These are phyloP conservation scores for Leccinum sublutescens DNA, from an alignment of 768 basidiomycete species.

Conservation along the genomic window DNA sequence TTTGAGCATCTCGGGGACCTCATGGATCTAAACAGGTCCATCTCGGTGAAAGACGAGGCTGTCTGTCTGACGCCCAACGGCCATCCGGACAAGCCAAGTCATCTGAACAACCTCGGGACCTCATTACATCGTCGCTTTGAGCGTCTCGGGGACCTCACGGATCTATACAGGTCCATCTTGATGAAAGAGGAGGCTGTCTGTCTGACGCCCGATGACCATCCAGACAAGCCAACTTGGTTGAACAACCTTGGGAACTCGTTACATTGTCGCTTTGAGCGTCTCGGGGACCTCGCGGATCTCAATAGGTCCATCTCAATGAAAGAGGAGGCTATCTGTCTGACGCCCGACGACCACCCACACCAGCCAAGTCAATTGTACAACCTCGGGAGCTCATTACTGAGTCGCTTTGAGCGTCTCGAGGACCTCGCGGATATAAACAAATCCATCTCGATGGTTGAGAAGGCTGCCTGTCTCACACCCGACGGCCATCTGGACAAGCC, in stretches of 20 bases:
- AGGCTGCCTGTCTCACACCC: too few species aligned
- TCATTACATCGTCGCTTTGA: not conserved
- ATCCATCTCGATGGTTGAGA: too few species aligned
- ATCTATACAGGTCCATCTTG: not conserved
- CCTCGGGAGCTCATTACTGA: not conserved
- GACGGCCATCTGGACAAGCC: too few species aligned
- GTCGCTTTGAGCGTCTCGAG: too few species aligned
- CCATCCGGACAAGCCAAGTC: too few species aligned
- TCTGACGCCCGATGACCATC: not conserved
- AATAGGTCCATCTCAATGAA: not conserved
- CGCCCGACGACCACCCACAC: not conserved
- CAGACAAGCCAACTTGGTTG: not conserved
- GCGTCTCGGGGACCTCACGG: not conserved
- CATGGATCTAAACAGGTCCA: too few species aligned
- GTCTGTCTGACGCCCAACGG: too few species aligned
- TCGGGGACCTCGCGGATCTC: not conserved
- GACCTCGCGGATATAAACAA: too few species aligned
- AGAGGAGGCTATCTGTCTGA: not conserved
- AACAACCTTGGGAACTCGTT: not conserved
- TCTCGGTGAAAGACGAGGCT: too few species aligned
- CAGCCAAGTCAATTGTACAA: not conserved
- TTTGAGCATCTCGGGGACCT: too few species aligned
- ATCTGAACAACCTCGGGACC: not conserved
- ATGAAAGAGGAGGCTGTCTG: not conserved
- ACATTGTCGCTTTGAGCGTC: not conserved